A percentile compares a stretch with the other conserved stretches of the same genome.
These are phyloP conservation scores for Hypoxylon lenormandii DNA, from an alignment of 495 filamentous ascomycete species.

Conservation along the genomic window DNA sequence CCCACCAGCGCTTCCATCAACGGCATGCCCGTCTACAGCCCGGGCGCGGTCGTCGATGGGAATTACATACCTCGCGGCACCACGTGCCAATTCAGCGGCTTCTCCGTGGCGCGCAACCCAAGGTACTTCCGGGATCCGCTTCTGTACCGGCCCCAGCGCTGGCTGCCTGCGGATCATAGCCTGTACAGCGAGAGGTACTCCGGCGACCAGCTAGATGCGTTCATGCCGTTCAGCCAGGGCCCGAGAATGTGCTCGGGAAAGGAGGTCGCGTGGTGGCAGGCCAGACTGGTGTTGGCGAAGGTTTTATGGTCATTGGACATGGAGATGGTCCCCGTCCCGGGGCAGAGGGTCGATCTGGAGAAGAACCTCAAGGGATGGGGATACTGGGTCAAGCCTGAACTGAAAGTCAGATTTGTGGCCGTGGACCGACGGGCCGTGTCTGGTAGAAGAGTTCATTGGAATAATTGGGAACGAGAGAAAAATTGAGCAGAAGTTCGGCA, in stretches of 20 bases:
- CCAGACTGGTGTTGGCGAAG: conserved; percentile 41
- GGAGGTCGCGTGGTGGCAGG: conserved; percentile 44
- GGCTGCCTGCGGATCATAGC: conserved; percentile 29
- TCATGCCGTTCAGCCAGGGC: conserved; percentile 40
- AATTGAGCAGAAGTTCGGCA: no score
- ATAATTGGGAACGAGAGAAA: no score
- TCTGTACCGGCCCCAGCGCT: conserved; percentile 31
- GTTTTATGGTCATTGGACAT: conserved; percentile 38
- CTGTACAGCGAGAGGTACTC: conserved; percentile 18
- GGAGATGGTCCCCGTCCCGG: no score
- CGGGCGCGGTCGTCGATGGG: conserved; percentile 43
- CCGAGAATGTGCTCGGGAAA: conserved; percentile 37
- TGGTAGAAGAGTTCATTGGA: no score
- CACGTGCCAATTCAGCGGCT: not conserved
- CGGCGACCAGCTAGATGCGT: conserved; percentile 23
- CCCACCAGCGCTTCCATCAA: conserved; percentile 19
- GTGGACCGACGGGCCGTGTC: no score
- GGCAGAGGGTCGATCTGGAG: no score
- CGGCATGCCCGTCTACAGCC: conserved; percentile 36
- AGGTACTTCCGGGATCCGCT: not conserved
- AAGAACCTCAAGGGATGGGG: no score
- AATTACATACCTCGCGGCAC: conserved; percentile 29
- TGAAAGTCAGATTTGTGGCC: no score
- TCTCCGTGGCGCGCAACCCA: not conserved
- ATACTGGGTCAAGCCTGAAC: no score